Base-by-base conservation (phyloP, 148 eudicot genomes). In the Nepenthes mirabilis region DNA sequence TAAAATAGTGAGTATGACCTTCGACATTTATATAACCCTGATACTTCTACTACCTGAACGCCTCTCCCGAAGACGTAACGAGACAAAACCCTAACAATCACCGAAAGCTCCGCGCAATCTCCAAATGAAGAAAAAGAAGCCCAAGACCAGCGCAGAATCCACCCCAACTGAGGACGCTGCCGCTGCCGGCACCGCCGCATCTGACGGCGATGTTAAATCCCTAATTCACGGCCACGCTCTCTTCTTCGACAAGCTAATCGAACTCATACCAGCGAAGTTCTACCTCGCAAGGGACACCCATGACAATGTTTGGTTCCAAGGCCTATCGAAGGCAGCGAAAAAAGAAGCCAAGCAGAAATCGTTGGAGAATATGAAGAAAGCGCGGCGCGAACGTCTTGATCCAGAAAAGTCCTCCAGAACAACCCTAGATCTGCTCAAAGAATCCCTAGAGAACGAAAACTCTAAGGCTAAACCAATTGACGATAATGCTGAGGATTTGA, bases 181-280 rank as follows among this genome's bases (percentile, higher is more conserved):
- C 45, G 8, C 45, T 40, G 53, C 8, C 11, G 11, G 13, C 57
- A 54, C 69, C 50, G 12, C 48, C 50, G 10, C 75, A 23, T 23
- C 23, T 23, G 23, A 23, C 23, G 23, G 23, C 67, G 23, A 33
- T 57, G 56, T 2, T 60, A 77, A 79, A 68, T 1, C 81, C 33
- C 32, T 67, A 7, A 77, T 85, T 14, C 62, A 55, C 32, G 70
- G 63, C 32, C 76, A 81, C 66, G 60, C 80, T 1, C 53, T 48
- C 51, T 86, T 84, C 72, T 90, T 90, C 72, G 86, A 90, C 75
- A 69, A 60, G n/a, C 66, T 90, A 10, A 59, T 90, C 14, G 78
- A 83, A 14, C 64, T 74, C 23, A 84, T 90, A 33, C 97, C 95
- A 2, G 71, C 95, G n/a, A 70, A 71, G 34, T 83, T 83, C 80